Evolutionary conservation across 2,329 filamentous ascomycete species (phyloP).

Genomic region (Penicillium sclerotiorum): DNA sequence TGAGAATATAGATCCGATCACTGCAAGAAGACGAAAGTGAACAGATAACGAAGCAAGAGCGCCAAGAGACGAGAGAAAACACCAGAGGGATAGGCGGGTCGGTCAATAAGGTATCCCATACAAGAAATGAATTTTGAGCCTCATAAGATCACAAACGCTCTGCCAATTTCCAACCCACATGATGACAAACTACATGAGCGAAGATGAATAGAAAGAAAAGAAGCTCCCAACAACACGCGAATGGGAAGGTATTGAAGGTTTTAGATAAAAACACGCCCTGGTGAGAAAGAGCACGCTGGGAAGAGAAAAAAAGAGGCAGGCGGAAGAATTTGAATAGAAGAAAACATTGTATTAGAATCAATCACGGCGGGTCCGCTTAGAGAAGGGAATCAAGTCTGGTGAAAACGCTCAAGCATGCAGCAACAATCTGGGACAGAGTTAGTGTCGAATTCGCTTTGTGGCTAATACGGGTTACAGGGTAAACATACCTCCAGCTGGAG

Average conservation of each 20-base stretch:
- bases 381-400: slow-evolving; percentile 95
- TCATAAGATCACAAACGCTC: slow-evolving; percentile 25
- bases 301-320: slow-evolving; percentile 10
- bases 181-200: slow-evolving; percentile 32
- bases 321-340: slow-evolving; percentile 19
- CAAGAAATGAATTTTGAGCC: slow-evolving; percentile 31
- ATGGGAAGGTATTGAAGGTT: not conserved
- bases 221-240: not conserved
- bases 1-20: not conserved
- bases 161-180: slow-evolving; percentile 28
- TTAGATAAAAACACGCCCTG: not conserved
- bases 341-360: slow-evolving; percentile 28
- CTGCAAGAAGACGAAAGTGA: not conserved
- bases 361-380: slow-evolving; percentile 47
- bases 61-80: not conserved
- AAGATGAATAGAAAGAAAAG: slow-evolving; percentile 22
- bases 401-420: slow-evolving; percentile 95
- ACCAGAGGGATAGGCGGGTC: not conserved
- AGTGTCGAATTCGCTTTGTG: slow-evolving; percentile 13
- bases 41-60: slow-evolving; percentile 3
- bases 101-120: slow-evolving; percentile 25
- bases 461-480: not conserved
- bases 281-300: not conserved
- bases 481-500: slow-evolving; percentile 84
- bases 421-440: slow-evolving; percentile 64